Evolutionary conservation across 2,329 filamentous ascomycete species (phyloP), one percentile per base, ranked within the genome.

Genomic region (Hymenoscyphus scutula): DNA sequence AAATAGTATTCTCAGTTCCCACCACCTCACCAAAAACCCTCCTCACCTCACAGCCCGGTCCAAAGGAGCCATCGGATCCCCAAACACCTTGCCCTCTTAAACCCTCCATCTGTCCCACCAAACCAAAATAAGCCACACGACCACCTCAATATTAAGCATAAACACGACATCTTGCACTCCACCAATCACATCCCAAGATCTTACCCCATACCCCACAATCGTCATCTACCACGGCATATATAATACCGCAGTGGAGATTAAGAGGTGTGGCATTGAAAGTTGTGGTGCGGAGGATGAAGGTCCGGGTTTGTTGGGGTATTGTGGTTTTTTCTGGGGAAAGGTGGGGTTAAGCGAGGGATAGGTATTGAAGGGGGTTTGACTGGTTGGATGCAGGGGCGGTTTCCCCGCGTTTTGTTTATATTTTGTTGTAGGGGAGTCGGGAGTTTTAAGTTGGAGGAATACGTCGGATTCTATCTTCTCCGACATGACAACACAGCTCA

Each of bases 121-220:
- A 37, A 37, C 30, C 56, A 57, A 48, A 61, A 61, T 8, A 53
- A 58, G 53, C 59, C 54, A 57, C 54, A 34, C 54, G 38, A 53
- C 54, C n/a, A 37, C 27, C 32, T 30, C 56, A 58, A 58, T n/a
- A n/a, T 58, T 45, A 58, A 58, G 56, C 56, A 58, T 45, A 58
- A 58, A 45, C 32, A 29, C 8, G 19, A 32, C 23, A 13, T 19
- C 27, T 15, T 19, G 11, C 11, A 17, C 37, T 29, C 32, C 55
- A 45, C 38, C 56, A 25, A 17, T 19, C 41, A 59, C 23, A 38
- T 56, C 30, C 48, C 45, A 51, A 34, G 51, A n/a, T 15, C 48
- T 59, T 8, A 34, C 48, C 48, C 56, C 37, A 38, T 32, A 51
- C 45, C 45, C 23, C n/a, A 45, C 38, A 45, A 51, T 23, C 45